Conservation (phyloP, 2,329 filamentous ascomycete genomes). For the Atkinsonella hypoxylon region DNA sequence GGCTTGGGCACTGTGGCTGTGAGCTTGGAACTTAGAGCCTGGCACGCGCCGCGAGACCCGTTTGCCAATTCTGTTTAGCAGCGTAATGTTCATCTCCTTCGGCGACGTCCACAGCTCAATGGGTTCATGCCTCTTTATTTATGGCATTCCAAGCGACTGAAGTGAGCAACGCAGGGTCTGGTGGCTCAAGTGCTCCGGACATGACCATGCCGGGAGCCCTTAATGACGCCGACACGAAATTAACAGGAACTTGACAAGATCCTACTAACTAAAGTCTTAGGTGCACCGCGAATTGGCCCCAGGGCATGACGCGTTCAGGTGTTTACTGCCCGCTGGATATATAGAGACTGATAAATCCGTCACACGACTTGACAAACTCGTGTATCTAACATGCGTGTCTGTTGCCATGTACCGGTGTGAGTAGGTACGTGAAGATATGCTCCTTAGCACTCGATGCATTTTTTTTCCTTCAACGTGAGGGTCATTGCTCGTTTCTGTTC, state of each 20-base stretch:
- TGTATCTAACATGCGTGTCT: neutral
- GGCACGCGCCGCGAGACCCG: neutral
- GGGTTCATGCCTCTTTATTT: neutral
- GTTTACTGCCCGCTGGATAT: neutral
- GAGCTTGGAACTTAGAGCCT: neutral
- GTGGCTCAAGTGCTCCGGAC: too few relatives aligned
- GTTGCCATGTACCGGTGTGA: neutral
- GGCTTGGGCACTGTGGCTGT: neutral
- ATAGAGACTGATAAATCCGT: neutral
- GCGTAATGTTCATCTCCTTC: too few relatives aligned
- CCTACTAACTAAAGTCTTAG: neutral
- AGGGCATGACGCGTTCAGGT: neutral
- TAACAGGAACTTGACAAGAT: too few relatives aligned
- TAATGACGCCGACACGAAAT: too few relatives aligned
- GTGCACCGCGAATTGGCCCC: neutral
- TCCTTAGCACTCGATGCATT: neutral
- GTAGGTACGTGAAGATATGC: neutral
- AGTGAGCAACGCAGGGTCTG: too few relatives aligned
- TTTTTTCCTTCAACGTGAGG: neutral
- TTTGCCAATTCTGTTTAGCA: too few relatives aligned
- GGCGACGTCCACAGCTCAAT: neutral
- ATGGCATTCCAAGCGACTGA: too few relatives aligned
- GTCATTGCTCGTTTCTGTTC: conserved; percentile 1
- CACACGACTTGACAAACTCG: too few relatives aligned
- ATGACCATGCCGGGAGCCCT: too few relatives aligned